Evolutionary conservation across 164 flowering plant species (phyloP).

Genomic region (Chimonanthus salicifolius): DNA sequence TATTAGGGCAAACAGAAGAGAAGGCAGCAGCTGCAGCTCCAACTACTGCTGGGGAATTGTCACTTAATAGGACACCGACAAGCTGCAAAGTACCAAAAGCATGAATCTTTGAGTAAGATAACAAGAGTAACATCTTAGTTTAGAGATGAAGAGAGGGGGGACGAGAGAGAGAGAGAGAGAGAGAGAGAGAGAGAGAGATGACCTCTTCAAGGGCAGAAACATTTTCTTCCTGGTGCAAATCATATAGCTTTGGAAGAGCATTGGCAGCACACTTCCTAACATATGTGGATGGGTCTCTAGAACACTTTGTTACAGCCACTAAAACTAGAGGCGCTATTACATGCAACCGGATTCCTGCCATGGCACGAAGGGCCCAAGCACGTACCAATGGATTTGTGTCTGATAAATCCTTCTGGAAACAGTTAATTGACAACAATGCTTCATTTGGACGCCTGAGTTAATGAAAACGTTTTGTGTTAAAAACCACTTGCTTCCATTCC

Average conservation of each 20-base stretch:
- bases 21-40: slow-evolving; percentile 98
- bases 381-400: slow-evolving; percentile 95
- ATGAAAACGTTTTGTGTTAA: slow-evolving; percentile 2
- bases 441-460: slow-evolving; percentile 91
- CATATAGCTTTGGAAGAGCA: slow-evolving; percentile 93
- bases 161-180: not conserved
- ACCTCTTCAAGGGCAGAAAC: slow-evolving; percentile 79
- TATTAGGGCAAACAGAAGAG: slow-evolving; percentile 73
- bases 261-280: slow-evolving; percentile 97
- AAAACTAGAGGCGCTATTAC: slow-evolving; percentile 82
- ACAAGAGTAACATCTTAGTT: too few species aligned
- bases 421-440: slow-evolving; percentile 92
- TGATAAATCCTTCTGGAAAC: slow-evolving; percentile 92
- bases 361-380: slow-evolving; percentile 99
- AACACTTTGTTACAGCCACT: slow-evolving; percentile 80
- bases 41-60: slow-evolving; percentile 88
- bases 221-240: slow-evolving; percentile 77
- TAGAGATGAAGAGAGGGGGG: too few species aligned
- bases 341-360: slow-evolving; percentile 96
- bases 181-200: not conserved
- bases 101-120: not conserved
- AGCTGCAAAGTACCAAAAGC: slow-evolving; percentile 43
- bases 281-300: slow-evolving; percentile 92
- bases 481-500: not conserved
- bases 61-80: slow-evolving; percentile 67